These are phyloP conservation scores for Conringia planisiliqua DNA, from an alignment of 345 rosid species.

Conservation along the genomic window DNA sequence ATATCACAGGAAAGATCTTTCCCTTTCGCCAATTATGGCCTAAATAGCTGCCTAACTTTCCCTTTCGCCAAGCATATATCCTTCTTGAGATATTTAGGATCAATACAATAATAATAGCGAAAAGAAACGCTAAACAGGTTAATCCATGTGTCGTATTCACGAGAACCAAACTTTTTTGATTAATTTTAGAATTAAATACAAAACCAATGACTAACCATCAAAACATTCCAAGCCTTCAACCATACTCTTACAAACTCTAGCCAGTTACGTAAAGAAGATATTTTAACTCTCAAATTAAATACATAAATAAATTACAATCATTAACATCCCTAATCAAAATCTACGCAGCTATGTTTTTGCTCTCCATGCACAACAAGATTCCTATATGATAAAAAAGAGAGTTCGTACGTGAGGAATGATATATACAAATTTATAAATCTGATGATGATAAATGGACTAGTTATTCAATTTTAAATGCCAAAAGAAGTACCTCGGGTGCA, in stretches of 20 bases:
- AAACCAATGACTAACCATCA: background rate
- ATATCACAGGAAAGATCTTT: background rate
- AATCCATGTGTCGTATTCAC: background rate
- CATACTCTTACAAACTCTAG: constrained; percentile 22
- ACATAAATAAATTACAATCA: background rate
- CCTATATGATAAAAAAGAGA: constrained; percentile 10
- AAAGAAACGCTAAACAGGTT: background rate
- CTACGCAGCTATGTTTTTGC: constrained; percentile 13
- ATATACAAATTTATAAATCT: background rate
- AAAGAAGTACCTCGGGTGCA: constrained; percentile 14
- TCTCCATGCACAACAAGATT: background rate
- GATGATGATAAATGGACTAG: background rate
- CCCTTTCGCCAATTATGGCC: constrained; percentile 9
- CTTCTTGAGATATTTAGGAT: background rate
- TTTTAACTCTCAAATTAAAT: constrained; percentile 2
- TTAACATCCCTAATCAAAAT: constrained; percentile 20
- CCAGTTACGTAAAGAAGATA: background rate
- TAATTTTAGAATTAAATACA: background rate
- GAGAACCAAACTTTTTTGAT: background rate
- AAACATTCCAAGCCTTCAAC: constrained; percentile 21
- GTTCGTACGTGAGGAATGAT: background rate
- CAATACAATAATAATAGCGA: background rate
- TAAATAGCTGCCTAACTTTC: constrained; percentile 25
- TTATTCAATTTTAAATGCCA: background rate
- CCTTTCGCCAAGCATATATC: constrained; percentile 18